Percentiles rank a stretch among this genome's conserved stretches.
phyloP scores from a whole-genome alignment of 495 filamentous ascomycete species.

The Penicillium fimorum region DNA sequence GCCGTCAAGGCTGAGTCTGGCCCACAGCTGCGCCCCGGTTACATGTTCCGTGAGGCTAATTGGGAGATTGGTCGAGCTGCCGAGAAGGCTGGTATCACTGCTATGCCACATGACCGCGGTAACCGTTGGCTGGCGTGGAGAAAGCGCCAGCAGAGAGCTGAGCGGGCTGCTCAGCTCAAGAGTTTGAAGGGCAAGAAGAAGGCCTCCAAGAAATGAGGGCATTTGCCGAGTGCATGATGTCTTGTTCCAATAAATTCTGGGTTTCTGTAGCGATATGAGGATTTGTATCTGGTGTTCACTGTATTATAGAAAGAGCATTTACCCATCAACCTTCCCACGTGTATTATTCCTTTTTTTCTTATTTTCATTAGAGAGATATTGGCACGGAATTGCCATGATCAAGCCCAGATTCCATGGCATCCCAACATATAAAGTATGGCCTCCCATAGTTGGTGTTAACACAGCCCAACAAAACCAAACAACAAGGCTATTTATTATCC shows the following conservation, averaged over 20 bases:
- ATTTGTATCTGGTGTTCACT: constrained; percentile 33
- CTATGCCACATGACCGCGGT: constrained; percentile 50
- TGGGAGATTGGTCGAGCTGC: constrained; percentile 75
- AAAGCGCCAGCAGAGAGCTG: constrained; percentile 53
- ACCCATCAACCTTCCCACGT: constrained; percentile 14
- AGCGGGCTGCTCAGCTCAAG: constrained; percentile 56
- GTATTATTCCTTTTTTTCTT: constrained; percentile 14
- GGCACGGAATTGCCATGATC: neutral
- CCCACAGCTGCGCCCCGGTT: constrained; percentile 60
- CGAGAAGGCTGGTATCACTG: constrained; percentile 56
- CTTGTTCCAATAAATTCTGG: constrained; percentile 22
- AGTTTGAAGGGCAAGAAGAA: constrained; percentile 55
- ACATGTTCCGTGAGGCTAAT: constrained; percentile 81
- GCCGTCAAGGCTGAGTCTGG: constrained; percentile 38
- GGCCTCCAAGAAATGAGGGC: constrained; percentile 41
- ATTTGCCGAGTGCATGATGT: constrained; percentile 18
- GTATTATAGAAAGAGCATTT: constrained; percentile 42
- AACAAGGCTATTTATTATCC: neutral
- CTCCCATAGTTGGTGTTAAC: neutral
- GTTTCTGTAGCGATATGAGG: constrained; percentile 36
- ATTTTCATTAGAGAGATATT: neutral
- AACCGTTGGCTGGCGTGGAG: constrained; percentile 65
- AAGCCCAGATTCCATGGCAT: neutral
- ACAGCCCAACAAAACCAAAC: neutral
- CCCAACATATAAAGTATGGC: neutral